phyloP scores from a whole-genome alignment of 805 yeast genomes.

The Metschnikowia sp. region DNA sequence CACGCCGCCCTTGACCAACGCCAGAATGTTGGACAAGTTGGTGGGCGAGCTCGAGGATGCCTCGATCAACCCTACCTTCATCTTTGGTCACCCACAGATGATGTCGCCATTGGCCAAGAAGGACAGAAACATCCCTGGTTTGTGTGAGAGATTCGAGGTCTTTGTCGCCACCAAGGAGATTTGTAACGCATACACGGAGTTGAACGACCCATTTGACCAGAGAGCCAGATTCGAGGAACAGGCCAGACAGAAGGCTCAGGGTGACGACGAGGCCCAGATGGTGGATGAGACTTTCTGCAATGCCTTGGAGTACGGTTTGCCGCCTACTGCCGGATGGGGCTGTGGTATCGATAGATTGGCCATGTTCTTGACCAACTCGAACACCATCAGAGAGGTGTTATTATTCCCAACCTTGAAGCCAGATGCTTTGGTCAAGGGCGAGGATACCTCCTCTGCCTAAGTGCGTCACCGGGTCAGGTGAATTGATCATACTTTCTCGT shows the following conservation, averaged over 20 bases:
- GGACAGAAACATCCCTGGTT: slow-evolving; percentile 87
- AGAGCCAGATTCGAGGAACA: slow-evolving; percentile 97
- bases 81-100: slow-evolving; percentile 99
- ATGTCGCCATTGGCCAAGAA: slow-evolving; percentile 99
- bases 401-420: slow-evolving; percentile 99
- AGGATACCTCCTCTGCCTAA: slow-evolving; percentile 21
- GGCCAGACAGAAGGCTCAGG: slow-evolving; percentile 97
- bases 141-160: slow-evolving; percentile 97
- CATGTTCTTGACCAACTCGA: slow-evolving; percentile 95
- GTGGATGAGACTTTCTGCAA: slow-evolving; percentile 96
- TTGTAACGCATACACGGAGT: slow-evolving; percentile 96
- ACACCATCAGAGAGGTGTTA: slow-evolving; percentile 95
- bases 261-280: slow-evolving; percentile 98
- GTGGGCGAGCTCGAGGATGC: slow-evolving; percentile 96
- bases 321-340: slow-evolving; percentile 99
- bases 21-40: slow-evolving; percentile 97
- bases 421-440: slow-evolving; percentile 49
- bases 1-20: slow-evolving; percentile 90
- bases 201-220: slow-evolving; percentile 98
- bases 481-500: too few relatives aligned
- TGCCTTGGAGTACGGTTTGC: slow-evolving; percentile 96
- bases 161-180: slow-evolving; percentile 98
- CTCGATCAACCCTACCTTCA: slow-evolving; percentile 94
- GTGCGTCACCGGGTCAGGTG: not conserved
- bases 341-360: slow-evolving; percentile 98